Base-by-base conservation (phyloP, 2,329 filamentous ascomycete genomes). In the Fusarium austroafricanum region DNA sequence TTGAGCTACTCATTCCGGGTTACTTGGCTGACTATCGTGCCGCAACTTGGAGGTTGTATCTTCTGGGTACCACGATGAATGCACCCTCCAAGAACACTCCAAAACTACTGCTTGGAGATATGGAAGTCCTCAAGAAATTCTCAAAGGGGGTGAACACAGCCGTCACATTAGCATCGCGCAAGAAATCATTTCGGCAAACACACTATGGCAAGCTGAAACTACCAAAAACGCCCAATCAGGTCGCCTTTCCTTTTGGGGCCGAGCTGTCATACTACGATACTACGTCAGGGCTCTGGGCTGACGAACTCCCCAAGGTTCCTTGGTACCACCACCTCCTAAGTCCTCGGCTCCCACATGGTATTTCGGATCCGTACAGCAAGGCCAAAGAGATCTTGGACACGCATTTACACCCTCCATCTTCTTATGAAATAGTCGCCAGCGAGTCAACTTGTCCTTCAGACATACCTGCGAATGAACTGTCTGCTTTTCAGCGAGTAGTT, bases 351-450 rank as follows among this genome's bases (percentile, higher is more conserved):
- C 71, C 71, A 11, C 31, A 17, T 5, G 56, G 55, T 0, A 23
- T 75, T 11, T 5, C 21, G 0, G 72, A 73, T 50, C 72, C 72
- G 17, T 64, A 65, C 29, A 47, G 28, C 5, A 12, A 9, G 6
- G 14, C 18, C 1, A 23, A 8, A 14, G 33, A 10, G 4, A n/a
- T 33, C 2, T 5, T 40, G n/a, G 39, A 9, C 14, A 4, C 0
- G n/a, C 6, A n/a, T 11, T 11, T 76, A 56, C 2, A 65, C 17
- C 76, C 74, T 10, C 87, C 83, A 0, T 83, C 85, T 0, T 90
- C 87, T 0, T 87, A 88, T 59, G 77, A 84, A 9, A 78, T 85
- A 1, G 75, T 87, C 33, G 83, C 86, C 0, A 85, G 77, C 14
- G 83, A 86, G 31, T 75, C 78, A 0, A 74, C 75, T 3, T 87